phyloP scores from a whole-genome alignment of 768 basidiomycete genomes.

The Phylloporus sp. region DNA sequence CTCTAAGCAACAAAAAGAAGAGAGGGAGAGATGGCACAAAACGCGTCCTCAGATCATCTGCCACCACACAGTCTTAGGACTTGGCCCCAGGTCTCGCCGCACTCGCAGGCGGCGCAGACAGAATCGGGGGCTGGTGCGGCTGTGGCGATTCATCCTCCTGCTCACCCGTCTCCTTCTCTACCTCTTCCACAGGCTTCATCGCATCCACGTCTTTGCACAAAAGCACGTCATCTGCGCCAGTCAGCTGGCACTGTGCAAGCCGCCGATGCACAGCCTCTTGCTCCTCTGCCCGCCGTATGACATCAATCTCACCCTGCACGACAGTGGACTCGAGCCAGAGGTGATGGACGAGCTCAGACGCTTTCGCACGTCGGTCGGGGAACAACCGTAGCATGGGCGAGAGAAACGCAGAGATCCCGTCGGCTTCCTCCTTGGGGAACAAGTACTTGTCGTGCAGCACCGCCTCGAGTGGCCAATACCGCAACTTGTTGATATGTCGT shows the following conservation, averaged over 20 bases:
- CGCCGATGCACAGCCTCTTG: constrained; percentile 37
- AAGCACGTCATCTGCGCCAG: constrained; percentile 4
- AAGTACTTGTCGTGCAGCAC: constrained; percentile 95
- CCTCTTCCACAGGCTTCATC: constrained; percentile 79
- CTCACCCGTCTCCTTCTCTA: constrained; percentile 19
- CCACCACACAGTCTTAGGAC: not conserved
- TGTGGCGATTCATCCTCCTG: constrained; percentile 9
- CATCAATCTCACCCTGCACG: constrained; percentile 88
- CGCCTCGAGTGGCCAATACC: constrained; percentile 82
- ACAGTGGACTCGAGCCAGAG: constrained; percentile 81
- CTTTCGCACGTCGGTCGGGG: constrained; percentile 85
- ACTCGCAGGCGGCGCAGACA: constrained; percentile 31
- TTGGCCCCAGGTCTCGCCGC: constrained; percentile 14
- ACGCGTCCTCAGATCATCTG: not conserved
- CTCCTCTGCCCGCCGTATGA: constrained; percentile 62
- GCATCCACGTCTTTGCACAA: constrained; percentile 42
- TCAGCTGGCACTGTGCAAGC: constrained; percentile 9
- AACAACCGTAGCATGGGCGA: constrained; percentile 87
- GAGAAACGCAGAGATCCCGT: constrained; percentile 75
- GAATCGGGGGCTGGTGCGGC: constrained; percentile 28
- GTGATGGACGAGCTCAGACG: constrained; percentile 81
- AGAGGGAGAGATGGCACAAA: too few relatives aligned
- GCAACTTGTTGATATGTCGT: constrained; percentile 89
- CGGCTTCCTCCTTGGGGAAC: constrained; percentile 79
- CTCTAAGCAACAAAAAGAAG: too few relatives aligned